Evolutionary conservation across 495 filamentous ascomycete genomes (phyloP), one percentile per base, ranked within the genome.

Genomic region (Pseudomonodictys pantanalensis): DNA sequence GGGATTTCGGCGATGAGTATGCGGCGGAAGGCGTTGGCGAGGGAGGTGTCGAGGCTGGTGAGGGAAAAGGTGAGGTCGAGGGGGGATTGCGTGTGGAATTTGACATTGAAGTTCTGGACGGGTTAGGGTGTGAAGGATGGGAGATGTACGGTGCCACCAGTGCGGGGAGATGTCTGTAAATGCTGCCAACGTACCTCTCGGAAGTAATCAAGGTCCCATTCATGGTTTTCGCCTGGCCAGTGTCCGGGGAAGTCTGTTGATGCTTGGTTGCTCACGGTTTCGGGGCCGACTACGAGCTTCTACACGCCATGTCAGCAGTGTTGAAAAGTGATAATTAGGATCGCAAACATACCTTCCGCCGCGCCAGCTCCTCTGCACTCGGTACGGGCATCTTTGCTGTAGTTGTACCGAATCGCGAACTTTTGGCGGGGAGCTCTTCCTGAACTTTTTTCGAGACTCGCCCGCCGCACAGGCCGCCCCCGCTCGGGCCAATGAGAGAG

Each of bases 11-110:
- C 86, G 75, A 99, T 86, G 58, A 97, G 81, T 68, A 99, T 97
- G 44, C 95, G 89, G 63, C 95, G 93, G 80, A 97, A 96, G 68
- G 95, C 95, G 73, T 99, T 99, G 64, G 95, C 91, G 69, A 99
- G 86, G 52, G 88, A 82, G 64, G 95, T 92, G 68, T 99, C 92
- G 62, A 92, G 72, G 67, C 91, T 91, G 69, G 95, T 85, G 64
- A 97, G 83, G 20, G 91, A 96, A 78, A 97, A 97, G 30, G 86
- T 85, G 56, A 87, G 72, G 66, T 95, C 86, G 71, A 81, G 79
- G 38, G 80, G 81, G 28, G 85, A 78, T 72, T 91, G 90, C 49
- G 87, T 78, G 80, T 96, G 88, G 75, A 95, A 93, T 69, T 91
- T 77, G 71, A 98, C 79, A 18, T 75, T 70, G 72, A 96, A 85